Evolutionary conservation across 2,329 filamentous ascomycete genomes (phyloP).

Genomic region (Fusarium newnesense): DNA sequence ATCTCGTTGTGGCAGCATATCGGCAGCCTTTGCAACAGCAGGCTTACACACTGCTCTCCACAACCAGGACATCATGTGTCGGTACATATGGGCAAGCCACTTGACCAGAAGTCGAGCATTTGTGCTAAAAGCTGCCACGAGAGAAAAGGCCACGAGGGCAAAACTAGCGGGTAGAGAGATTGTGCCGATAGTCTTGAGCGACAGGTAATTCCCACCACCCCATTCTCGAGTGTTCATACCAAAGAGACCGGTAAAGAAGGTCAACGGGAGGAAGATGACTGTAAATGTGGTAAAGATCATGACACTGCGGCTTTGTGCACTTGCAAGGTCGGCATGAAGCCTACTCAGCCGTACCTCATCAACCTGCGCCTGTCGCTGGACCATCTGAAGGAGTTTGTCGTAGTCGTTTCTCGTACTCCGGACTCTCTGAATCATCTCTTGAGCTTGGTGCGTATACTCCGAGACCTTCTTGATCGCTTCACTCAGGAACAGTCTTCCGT

Average conservation of each 20-base stretch:
- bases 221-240: constrained; percentile 73
- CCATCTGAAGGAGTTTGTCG: constrained; percentile 73
- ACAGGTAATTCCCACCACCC: constrained; percentile 60
- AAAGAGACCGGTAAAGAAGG: constrained; percentile 73
- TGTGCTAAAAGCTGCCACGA: constrained; percentile 67
- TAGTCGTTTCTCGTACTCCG: constrained; percentile 69
- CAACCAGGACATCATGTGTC: constrained; percentile 26
- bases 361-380: constrained; percentile 73
- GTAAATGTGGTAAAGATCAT: constrained; percentile 74
- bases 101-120: constrained; percentile 51
- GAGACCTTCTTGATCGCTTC: constrained; percentile 63
- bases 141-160: constrained; percentile 59
- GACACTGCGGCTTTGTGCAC: constrained; percentile 69
- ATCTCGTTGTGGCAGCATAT: constrained; percentile 31
- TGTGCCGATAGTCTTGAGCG: constrained; percentile 57
- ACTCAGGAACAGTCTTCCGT: constrained; percentile 62
- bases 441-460: constrained; percentile 64
- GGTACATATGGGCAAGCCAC: constrained; percentile 33
- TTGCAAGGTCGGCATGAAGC: constrained; percentile 70
- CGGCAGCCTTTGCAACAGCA: constrained; percentile 11
- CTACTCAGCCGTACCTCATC: constrained; percentile 72
- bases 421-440: constrained; percentile 69
- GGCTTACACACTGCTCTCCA: constrained; percentile 42
- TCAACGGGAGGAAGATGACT: constrained; percentile 71
- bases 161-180: constrained; percentile 61